These are phyloP conservation scores for Neonectria magnoliae DNA, from an alignment of 2,329 filamentous ascomycete genomes.

Conservation along the genomic window DNA sequence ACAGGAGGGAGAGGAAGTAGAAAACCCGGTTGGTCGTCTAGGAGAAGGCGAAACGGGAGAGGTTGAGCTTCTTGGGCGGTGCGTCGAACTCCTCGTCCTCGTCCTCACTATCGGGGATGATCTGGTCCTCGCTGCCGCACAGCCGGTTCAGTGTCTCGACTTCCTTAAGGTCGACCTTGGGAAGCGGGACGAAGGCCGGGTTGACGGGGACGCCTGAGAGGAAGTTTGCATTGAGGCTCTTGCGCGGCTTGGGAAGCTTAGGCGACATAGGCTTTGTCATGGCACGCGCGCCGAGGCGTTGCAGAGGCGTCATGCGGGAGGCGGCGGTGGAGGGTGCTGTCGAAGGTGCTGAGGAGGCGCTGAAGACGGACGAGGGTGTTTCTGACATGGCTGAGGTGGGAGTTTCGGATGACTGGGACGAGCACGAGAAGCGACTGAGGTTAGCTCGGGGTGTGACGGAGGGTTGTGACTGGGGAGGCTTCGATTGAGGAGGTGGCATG, in stretches of 20 bases:
- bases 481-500: conserved; percentile 45
- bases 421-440: conserved; percentile 50
- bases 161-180: conserved; percentile 63
- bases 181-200: conserved; percentile 64
- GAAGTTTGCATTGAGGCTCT: conserved; percentile 38
- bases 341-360: conserved; percentile 49
- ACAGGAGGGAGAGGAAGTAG: background rate
- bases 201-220: conserved; percentile 57
- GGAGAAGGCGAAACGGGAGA: conserved; percentile 60
- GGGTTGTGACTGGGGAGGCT: conserved; percentile 30
- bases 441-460: conserved; percentile 44
- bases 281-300: conserved; percentile 62
- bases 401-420: conserved; percentile 43
- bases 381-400: conserved; percentile 49
- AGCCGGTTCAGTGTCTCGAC: conserved; percentile 60
- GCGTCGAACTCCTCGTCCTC: conserved; percentile 54
- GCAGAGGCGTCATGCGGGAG: conserved; percentile 61
- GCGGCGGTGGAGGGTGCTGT: conserved; percentile 56
- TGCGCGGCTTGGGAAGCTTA: conserved; percentile 42
- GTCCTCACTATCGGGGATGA: conserved; percentile 63
- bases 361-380: conserved; percentile 49
- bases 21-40: conserved; percentile 23
- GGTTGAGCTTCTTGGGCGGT: conserved; percentile 52
- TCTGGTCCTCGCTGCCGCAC: conserved; percentile 66
- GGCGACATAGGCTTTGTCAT: conserved; percentile 42